Base-by-base conservation (phyloP, 176 grass and related monocot genomes). In the Ensete glaucum region DNA sequence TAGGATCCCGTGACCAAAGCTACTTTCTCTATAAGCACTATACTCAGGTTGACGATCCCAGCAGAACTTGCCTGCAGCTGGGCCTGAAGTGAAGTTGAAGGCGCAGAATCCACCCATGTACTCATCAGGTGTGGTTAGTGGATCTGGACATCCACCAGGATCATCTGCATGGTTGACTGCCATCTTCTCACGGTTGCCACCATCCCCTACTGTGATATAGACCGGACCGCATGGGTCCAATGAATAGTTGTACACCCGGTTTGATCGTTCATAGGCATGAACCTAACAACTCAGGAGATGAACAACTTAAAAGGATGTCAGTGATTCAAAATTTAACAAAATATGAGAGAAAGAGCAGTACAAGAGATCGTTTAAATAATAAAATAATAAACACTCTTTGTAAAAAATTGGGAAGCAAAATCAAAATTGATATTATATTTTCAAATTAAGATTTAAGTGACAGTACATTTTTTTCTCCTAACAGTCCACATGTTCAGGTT, bases 211-310 rank as follows among this genome's bases (percentile, higher is more conserved):
- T 1, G 85, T 76, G 78, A 93, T 88, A 72, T 93, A 78, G 53
- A 93, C 77, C 0, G 87, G 85, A 12, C 87, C 91, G n/a, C 87
- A 93, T 20, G 80, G 84, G 73, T 93, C 82, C 76, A 90, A 55
- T 20, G 77, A 54, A 75, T 87, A 93, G 66, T 96, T 88, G 78
- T 88, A 92, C 51, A 96, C 87, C 53, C 92, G 80, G 79, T 96
- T 96, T 2, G 89, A 96, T 66, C 92, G 81, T 82, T 96, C 92
- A 12, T 96, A 96, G 0, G 92, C 92, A 74, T 92, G 92, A 19
- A 96, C 92, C 92, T 96, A 78, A 50, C 50, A 64, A 19, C 64
- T 23, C 71, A n/a, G 20, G 27, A 69, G 11, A 1, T 13, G 48
- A 43, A 20, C 23, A 10, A 34, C 21, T 13, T 19, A 64, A 25